Percentiles rank a stretch among this genome's conserved stretches.
These are phyloP conservation scores for Corylus avellana DNA, from an alignment of 306 rosid species.

Conservation along the genomic window DNA sequence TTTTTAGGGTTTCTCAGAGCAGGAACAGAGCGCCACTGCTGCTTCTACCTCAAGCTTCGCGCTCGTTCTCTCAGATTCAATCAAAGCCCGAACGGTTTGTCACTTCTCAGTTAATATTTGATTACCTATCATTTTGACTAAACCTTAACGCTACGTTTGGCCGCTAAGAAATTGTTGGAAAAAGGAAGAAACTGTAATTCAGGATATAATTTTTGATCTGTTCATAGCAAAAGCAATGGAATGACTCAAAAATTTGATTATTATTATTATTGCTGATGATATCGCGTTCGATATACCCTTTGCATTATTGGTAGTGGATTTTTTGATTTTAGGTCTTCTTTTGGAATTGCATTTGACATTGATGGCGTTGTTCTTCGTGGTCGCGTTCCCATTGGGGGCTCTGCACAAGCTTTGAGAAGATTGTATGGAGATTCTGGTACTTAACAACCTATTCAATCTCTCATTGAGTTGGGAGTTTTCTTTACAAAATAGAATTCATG, in stretches of 20 bases:
- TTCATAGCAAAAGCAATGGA: neutral
- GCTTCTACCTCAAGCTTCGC: slow-evolving; percentile 11
- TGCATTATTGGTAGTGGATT: neutral
- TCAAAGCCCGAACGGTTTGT: slow-evolving; percentile 22
- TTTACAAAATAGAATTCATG: neutral
- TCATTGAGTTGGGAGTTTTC: neutral
- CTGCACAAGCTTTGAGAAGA: slow-evolving; percentile 35
- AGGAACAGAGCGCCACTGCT: neutral
- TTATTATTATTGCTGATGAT: neutral
- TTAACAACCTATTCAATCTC: neutral
- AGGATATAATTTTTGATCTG: neutral
- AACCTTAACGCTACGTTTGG: neutral
- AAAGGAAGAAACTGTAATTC: neutral
- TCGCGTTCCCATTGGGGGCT: slow-evolving; percentile 32
- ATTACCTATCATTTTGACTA: neutral
- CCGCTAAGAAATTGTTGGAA: neutral
- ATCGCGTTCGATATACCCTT: neutral
- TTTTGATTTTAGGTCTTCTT: slow-evolving; percentile 25
- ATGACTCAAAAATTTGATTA: neutral
- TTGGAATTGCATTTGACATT: slow-evolving; percentile 40
- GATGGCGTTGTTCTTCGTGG: slow-evolving; percentile 42
- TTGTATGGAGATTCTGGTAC: slow-evolving; percentile 34
- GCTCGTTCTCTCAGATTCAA: slow-evolving; percentile 10
- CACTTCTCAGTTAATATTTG: neutral
- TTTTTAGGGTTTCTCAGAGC: slow-evolving; percentile 12